These are phyloP conservation scores for Nicotiana sylvestris DNA, from an alignment of 257 asterid species.

Conservation along the genomic window DNA sequence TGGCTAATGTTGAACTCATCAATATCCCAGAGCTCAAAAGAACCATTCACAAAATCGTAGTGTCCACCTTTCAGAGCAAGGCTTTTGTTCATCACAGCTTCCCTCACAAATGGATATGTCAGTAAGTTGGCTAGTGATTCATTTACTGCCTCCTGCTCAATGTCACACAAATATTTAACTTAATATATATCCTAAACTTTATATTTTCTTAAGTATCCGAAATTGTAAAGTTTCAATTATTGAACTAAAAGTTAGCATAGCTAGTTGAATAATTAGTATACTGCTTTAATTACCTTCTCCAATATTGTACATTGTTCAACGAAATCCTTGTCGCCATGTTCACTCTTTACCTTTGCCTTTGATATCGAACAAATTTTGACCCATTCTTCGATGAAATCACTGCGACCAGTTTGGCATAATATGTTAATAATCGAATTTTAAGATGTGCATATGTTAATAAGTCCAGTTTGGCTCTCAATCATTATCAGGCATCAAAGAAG, in stretches of 20 bases:
- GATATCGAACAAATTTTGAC: slow-evolving; percentile 66
- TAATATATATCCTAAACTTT: neutral
- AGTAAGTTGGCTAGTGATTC: slow-evolving; percentile 61
- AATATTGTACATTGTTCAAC: slow-evolving; percentile 45
- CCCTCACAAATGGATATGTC: neutral
- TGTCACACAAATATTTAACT: neutral
- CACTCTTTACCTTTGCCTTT: slow-evolving; percentile 54
- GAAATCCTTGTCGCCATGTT: slow-evolving; percentile 37
- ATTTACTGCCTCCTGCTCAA: slow-evolving; percentile 80
- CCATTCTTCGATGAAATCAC: slow-evolving; percentile 92
- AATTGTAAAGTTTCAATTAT: neutral
- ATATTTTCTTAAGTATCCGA: neutral
- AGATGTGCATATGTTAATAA: neutral
- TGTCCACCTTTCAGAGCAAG: no score
- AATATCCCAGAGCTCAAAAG: neutral
- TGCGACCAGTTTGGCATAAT: slow-evolving; percentile 8
- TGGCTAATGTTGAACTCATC: slow-evolving; percentile 54
- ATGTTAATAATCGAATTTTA: neutral
- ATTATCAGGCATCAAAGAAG: neutral
- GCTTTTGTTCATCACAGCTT: no score
- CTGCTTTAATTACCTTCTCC: slow-evolving; percentile 52
- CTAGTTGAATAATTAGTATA: no score
- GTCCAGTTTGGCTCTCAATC: neutral
- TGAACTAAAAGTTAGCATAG: neutral
- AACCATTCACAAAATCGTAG: no score